Base-by-base conservation (phyloP, 1,284 basidiomycete genomes). In the Sutorius eximius region DNA sequence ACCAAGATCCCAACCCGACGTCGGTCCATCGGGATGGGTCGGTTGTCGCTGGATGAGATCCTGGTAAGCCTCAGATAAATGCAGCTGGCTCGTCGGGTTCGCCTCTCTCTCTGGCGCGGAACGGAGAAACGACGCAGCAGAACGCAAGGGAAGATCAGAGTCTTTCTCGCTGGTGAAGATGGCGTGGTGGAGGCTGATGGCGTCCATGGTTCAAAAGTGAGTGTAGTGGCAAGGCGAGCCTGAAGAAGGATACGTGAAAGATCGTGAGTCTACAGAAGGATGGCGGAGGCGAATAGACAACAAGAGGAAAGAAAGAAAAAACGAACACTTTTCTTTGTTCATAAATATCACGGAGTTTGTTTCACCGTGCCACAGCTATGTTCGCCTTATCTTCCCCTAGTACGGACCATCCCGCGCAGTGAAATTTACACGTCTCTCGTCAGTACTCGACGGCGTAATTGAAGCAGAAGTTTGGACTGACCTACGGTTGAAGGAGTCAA, bases 101-200 rank as follows among this genome's bases (percentile, higher is more conserved):
- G 29, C 51, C 29, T 79, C 78, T 57, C 82, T 78, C 22, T 79
- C 75, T 5, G 81, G 78, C 15, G 73, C 71, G 37, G 72, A 73
- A 27, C 77, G 76, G 34, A 77, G 74, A 12, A 84, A 72, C 3
- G 82, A 81, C 18, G 75, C 69, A 45, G 75, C 74, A 10, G 84
- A 83, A 30, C 49, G 57, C 38, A 79, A 61, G 2, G 78, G 78
- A 40, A 81, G 77, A 53, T 72, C 68, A 45, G 70, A 60, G 16
- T 48, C 49, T 22, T 56, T 62, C 27, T 80, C 79, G 27, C 74
- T 68, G 47, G 73, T 62, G 65, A 80, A 79, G 51, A 83, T 65
- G 40, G 78, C 74, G 64, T 82, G 78, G 69, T 85, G 83, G 46
- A 83, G 74, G 64, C 79, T 79, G 53, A 83, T 66, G 52, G 81